phyloP scores from a whole-genome alignment of 1,284 basidiomycete genomes.

The Cryptococcus maquisensis region DNA sequence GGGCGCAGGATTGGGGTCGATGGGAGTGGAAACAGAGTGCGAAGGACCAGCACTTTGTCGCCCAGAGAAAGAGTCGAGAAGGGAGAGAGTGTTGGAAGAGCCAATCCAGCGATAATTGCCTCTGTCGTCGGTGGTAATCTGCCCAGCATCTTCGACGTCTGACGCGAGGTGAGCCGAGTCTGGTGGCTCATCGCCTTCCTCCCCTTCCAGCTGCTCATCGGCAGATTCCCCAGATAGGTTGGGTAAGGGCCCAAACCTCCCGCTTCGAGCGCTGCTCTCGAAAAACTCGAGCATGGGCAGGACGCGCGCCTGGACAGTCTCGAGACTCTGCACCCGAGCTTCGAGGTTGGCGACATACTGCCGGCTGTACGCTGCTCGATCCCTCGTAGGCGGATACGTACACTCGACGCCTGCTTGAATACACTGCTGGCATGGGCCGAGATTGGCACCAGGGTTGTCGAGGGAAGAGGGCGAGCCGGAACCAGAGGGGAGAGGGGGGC shows the following conservation, averaged over 20 bases:
- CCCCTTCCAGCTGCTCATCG: not conserved
- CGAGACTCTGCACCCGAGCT: conserved; percentile 42
- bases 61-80: conserved; percentile 75
- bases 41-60: conserved; percentile 1
- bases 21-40: conserved; percentile 1
- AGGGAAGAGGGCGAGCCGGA: not conserved
- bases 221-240: not conserved
- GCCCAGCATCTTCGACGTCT: conserved; percentile 65
- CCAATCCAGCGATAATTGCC: conserved; percentile 90
- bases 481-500: conserved; percentile 1
- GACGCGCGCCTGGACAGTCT: conserved; percentile 31
- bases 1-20: not conserved
- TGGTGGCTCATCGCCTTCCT: conserved; percentile 47
- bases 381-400: conserved; percentile 43
- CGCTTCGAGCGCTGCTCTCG: conserved; percentile 19
- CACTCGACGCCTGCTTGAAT: conserved; percentile 35
- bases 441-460: not conserved
- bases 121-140: conserved; percentile 79
- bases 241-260: not conserved
- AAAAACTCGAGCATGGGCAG: conserved; percentile 37
- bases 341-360: conserved; percentile 47
- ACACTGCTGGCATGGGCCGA: conserved; percentile 41
- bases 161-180: conserved; percentile 2
- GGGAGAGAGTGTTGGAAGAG: conserved; percentile 81
- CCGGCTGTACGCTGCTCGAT: conserved; percentile 43